These are phyloP conservation scores for Cichorium intybus DNA, from an alignment of 140 eudicot genomes.

Conservation along the genomic window DNA sequence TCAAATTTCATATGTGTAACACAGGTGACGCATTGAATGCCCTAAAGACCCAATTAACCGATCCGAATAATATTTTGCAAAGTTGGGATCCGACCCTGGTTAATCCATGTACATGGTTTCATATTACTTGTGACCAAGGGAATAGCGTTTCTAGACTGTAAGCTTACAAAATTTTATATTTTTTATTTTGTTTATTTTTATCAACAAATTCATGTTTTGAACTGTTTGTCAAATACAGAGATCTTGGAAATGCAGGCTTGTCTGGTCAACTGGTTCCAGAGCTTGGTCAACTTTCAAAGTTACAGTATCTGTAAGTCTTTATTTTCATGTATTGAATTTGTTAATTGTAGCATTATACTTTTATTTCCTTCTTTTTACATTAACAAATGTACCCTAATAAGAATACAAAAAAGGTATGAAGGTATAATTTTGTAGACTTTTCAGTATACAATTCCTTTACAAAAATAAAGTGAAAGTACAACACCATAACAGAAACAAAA, in stretches of 20 bases:
- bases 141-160: constrained; percentile 72
- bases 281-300: constrained; percentile 55
- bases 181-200: background rate
- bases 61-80: constrained; percentile 52
- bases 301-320: constrained; percentile 62
- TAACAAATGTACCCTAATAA: no score
- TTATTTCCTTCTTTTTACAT: no score
- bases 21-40: constrained; percentile 76
- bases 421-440: no score
- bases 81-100: constrained; percentile 78
- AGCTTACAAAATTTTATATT: background rate
- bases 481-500: background rate
- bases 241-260: constrained; percentile 74
- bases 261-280: constrained; percentile 67
- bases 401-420: no score
- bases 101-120: constrained; percentile 86
- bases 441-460: background rate
- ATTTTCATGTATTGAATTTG: background rate
- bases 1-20: background rate
- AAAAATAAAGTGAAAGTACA: background rate
- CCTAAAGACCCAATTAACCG: constrained; percentile 44
- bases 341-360: no score
- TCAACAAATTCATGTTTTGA: background rate
- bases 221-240: constrained; percentile 34
- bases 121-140: constrained; percentile 60